Evolutionary conservation across 2,329 filamentous ascomycete genomes (phyloP).

Genomic region (Alternaria postmessia): DNA sequence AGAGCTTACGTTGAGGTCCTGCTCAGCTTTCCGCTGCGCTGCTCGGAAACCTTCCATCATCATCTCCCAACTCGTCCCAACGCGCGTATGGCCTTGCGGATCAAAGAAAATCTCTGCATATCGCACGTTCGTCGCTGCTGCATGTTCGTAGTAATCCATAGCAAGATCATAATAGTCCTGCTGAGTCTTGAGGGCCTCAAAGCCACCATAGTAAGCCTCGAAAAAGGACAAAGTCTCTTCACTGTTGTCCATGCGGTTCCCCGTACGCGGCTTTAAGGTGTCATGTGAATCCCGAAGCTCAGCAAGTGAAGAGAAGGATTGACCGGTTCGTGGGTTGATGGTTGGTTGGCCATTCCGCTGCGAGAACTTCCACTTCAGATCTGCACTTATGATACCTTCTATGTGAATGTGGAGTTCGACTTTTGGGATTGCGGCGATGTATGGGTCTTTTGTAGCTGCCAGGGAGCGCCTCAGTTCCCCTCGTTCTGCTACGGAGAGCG

Average conservation of each 20-base stretch:
- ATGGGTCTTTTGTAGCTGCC: constrained; percentile 12
- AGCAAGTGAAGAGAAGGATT: not conserved
- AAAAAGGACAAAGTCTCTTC: constrained; percentile 28
- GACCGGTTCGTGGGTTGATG: not conserved
- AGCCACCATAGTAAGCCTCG: constrained; percentile 32
- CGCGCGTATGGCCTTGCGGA: constrained; percentile 53
- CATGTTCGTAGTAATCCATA: constrained; percentile 50
- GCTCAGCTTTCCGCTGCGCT: constrained; percentile 41
- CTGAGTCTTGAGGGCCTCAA: constrained; percentile 46
- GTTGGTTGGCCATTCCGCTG: constrained; percentile 46
- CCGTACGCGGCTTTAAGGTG: constrained; percentile 10
- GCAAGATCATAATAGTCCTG: constrained; percentile 53
- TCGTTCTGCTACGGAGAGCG: constrained; percentile 12
- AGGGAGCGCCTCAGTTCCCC: constrained; percentile 8
- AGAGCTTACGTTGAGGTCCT: constrained; percentile 4
- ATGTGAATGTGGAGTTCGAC: constrained; percentile 60
- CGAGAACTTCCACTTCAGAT: constrained; percentile 54
- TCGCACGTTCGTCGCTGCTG: constrained; percentile 50
- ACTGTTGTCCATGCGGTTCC: constrained; percentile 21
- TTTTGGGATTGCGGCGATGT: constrained; percentile 43
- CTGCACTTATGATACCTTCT: constrained; percentile 56
- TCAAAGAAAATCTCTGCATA: constrained; percentile 57
- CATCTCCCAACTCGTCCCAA: constrained; percentile 43
- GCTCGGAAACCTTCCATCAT: constrained; percentile 39
- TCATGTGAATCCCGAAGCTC: constrained; percentile 42